phyloP scores from a whole-genome alignment of 2,329 filamentous ascomycete species.

The Alternaria infectoria region DNA sequence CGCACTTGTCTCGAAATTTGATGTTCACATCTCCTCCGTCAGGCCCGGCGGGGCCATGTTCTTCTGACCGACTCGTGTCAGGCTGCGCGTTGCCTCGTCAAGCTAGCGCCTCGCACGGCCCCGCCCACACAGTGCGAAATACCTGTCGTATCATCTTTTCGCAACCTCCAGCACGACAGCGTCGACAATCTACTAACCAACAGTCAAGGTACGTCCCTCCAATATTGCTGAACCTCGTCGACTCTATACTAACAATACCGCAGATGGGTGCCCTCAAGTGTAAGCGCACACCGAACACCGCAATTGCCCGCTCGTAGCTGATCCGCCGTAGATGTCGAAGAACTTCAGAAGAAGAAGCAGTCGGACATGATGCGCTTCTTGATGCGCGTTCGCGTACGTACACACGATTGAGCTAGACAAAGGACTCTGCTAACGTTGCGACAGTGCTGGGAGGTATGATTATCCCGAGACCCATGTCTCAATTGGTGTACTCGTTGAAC shows the following conservation, averaged over 20 bases:
- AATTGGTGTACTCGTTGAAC: constrained; percentile 91
- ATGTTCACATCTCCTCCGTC: neutral
- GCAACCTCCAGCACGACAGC: constrained; percentile 27
- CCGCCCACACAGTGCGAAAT: constrained; percentile 34
- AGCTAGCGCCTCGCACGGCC: constrained; percentile 2
- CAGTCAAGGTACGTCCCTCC: constrained; percentile 43
- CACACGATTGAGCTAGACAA: constrained; percentile 7
- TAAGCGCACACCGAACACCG: constrained; percentile 18
- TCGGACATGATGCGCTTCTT: constrained; percentile 99
- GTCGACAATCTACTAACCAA: constrained; percentile 43
- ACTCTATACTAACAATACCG: constrained; percentile 27
- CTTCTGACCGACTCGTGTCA: neutral
- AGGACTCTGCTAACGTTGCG: constrained; percentile 37
- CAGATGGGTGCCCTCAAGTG: constrained; percentile 99
- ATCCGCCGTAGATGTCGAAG: constrained; percentile 73
- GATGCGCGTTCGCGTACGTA: constrained; percentile 72
- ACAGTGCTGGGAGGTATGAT: constrained; percentile 90
- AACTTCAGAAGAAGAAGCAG: constrained; percentile 99
- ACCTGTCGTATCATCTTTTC: constrained; percentile 23
- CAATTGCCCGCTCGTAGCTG: constrained; percentile 48
- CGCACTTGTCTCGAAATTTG: neutral
- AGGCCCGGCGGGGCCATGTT: constrained; percentile 9
- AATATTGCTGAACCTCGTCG: neutral
- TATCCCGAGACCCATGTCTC: constrained; percentile 34
- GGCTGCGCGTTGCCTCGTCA: neutral